phyloP scores from a whole-genome alignment of 169 alveolate species.

The Cystoisospora suis region DNA sequence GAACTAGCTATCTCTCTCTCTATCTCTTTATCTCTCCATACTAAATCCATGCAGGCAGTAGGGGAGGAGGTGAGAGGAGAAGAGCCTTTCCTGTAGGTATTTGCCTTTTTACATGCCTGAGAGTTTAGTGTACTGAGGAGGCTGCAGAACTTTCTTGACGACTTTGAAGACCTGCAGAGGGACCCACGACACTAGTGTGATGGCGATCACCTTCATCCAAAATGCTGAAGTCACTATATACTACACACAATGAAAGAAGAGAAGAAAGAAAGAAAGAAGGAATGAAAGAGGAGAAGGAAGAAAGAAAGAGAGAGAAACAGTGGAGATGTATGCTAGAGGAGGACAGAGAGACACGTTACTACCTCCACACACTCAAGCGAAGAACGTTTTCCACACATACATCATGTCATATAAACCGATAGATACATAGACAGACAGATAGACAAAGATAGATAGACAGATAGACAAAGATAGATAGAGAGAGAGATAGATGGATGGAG shows the following conservation, averaged over 20 bases:
- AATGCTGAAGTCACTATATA: slow-evolving; percentile 85
- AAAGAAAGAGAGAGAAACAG: too few species aligned
- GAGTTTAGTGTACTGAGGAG: slow-evolving; percentile 57
- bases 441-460: background rate
- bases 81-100: background rate
- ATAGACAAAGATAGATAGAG: background rate
- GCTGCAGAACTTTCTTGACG: slow-evolving; percentile 32
- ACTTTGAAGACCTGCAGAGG: slow-evolving; percentile 78
- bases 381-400: too few species aligned
- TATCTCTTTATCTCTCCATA: background rate
- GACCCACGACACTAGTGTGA: slow-evolving; percentile 92
- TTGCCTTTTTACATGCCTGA: background rate
- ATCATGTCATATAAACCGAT: background rate
- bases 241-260: background rate
- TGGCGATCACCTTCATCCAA: slow-evolving; percentile 86
- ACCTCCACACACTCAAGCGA: too few species aligned
- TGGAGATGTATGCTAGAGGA: too few species aligned
- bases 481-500: background rate
- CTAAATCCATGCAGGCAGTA: background rate
- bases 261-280: background rate
- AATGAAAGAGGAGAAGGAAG: too few species aligned
- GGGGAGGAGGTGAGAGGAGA: background rate
- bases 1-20: background rate
- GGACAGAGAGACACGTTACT: too few species aligned
- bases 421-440: background rate